Base-by-base conservation (phyloP, 805 yeast genomes). In the Sugiyamaella lignohabitans region DNA sequence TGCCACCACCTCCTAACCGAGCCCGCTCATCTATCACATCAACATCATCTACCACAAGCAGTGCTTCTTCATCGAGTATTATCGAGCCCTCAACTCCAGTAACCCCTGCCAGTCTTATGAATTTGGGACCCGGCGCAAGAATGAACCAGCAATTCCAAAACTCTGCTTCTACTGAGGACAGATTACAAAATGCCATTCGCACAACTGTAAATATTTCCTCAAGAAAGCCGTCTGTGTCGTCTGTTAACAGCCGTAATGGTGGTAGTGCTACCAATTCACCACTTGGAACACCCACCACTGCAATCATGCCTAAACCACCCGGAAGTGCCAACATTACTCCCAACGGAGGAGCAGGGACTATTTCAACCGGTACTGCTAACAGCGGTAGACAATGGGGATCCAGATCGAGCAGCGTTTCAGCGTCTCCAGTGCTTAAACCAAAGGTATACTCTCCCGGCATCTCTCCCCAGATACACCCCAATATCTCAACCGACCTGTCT, bases 31-130 rank as follows among this genome's bases (percentile, higher is more conserved):
- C 38, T 16, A 6, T 35, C 6, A 6, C 17, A 35, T 14, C 20
- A 17, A 35, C 21, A 14, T 14, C 38, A 14, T 14, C 20, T 35
- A 35, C 38, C 6, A 35, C 17, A 14, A 8, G 20, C 5, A 20
- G 24, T 21, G 42, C 38, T 8, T 22, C 36, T 35, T 14, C 17
- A 16, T 18, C 47, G n/a, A 29, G 43, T 27, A 44, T 32, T 27
- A 11, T 44, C 14, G 47, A 44, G 36, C 47, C 52, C 6, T 45
- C 49, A 3, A 55, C 54, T 10, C 64, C 64, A 4, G 63, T 53
- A n/a, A 61, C 65, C 3, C 65, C 65, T 1, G 62, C 65, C 16
- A 60, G 57, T 34, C 50, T 61, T 24, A 61, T 61, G 65, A 61
- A 60, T 38, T 53, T 61, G 14, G 32, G 32, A 27, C 55, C 38